Evolutionary conservation across 2,329 filamentous ascomycete genomes (phyloP).

Genomic region (Coleophoma cylindrospora): DNA sequence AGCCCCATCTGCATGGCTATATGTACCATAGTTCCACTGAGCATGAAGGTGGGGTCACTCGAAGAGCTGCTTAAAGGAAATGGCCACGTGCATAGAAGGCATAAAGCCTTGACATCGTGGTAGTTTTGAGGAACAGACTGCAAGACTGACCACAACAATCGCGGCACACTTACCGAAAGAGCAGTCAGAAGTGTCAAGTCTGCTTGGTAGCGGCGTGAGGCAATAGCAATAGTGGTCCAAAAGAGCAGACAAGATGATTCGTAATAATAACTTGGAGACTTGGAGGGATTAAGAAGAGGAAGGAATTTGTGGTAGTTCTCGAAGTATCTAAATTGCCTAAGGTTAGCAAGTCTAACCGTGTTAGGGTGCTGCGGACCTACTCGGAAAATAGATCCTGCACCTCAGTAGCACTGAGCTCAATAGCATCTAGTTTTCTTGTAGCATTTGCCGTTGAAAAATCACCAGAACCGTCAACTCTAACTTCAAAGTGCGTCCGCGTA

Average conservation of each 20-base stretch:
- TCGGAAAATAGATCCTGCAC: constrained; percentile 2
- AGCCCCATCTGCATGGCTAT: constrained; percentile 76
- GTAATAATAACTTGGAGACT: constrained; percentile 5
- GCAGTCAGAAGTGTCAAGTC: constrained; percentile 5
- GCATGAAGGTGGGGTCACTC: constrained; percentile 15
- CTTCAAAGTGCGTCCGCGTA: too few relatives aligned
- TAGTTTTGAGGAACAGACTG: neutral
- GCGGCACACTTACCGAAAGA: neutral
- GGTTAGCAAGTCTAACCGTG: neutral
- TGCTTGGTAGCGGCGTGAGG: constrained; percentile 5
- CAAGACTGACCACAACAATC: constrained; percentile 7
- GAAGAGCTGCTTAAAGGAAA: constrained; percentile 18
- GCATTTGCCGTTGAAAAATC: neutral
- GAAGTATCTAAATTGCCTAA: constrained; percentile 5
- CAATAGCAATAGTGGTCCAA: constrained; percentile 10
- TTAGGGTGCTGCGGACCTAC: neutral
- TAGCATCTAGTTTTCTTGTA: constrained; percentile 1
- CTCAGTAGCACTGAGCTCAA: neutral
- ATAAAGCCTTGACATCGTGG: constrained; percentile 11
- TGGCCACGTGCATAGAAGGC: constrained; percentile 17
- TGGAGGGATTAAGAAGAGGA: constrained; percentile 5
- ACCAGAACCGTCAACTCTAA: neutral
- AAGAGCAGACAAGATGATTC: constrained; percentile 7
- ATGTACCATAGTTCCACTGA: constrained; percentile 69
- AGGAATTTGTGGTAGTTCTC: constrained; percentile 9